Conservation (phyloP, 352 stramenopile species). For the Globisporangium alternatum region DNA sequence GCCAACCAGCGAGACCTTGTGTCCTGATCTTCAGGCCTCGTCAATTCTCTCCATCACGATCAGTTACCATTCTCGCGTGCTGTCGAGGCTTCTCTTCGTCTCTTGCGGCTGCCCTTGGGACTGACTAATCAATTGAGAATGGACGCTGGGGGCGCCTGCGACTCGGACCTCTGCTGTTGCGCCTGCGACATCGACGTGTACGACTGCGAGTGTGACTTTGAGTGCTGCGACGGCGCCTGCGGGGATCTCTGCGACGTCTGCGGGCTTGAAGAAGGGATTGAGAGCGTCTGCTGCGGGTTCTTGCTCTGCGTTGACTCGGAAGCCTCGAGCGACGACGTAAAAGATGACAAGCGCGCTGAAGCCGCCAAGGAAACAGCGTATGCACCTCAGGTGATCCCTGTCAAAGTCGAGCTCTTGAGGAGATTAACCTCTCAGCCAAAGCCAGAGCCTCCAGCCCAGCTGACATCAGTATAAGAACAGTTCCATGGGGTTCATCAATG, state of each 20-base stretch:
- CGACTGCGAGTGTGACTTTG: constrained; percentile 9
- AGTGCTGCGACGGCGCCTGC: constrained; percentile 11
- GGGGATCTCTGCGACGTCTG: background rate
- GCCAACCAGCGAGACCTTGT: too few species aligned
- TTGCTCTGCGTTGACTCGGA: background rate
- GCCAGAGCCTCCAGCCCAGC: background rate
- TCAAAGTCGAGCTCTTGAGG: background rate
- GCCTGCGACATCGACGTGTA: constrained; percentile 6
- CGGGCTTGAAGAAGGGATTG: background rate
- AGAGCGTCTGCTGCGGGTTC: constrained; percentile 5
- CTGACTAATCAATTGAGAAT: background rate
- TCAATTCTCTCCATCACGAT: too few species aligned
- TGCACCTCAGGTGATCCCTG: background rate
- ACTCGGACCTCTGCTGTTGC: constrained; percentile 11
- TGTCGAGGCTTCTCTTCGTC: too few species aligned
- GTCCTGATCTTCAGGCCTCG: too few species aligned
- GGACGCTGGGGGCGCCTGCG: background rate
- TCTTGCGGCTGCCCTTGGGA: too few species aligned
- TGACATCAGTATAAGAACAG: background rate
- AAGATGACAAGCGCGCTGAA: constrained; percentile 1
- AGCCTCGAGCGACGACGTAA: background rate
- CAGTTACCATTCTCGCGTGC: too few species aligned
- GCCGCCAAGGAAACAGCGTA: background rate
- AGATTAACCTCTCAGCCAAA: background rate
- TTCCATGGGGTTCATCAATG: background rate